Conservation (phyloP, 2,329 filamentous ascomycete genomes). For the Fusarium pseudoanthophilum region DNA sequence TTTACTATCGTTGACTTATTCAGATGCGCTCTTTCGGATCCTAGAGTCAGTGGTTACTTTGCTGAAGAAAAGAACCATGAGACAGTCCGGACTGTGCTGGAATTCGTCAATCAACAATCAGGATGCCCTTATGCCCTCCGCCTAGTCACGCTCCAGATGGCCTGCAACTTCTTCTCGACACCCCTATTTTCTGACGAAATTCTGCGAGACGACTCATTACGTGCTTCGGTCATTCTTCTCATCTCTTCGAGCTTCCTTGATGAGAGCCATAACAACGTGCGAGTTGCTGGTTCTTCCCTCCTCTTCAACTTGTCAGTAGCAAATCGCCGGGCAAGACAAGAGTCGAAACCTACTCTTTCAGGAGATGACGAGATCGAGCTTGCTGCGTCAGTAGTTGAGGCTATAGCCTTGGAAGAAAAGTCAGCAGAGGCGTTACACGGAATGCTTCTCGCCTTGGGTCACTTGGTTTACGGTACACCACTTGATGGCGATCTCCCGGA, state of each 20-base stretch:
- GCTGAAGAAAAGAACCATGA: conserved; percentile 76
- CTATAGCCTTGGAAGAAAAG: conserved; percentile 66
- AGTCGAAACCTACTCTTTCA: conserved; percentile 67
- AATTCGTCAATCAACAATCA: conserved; percentile 65
- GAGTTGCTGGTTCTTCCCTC: conserved; percentile 84
- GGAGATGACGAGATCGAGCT: conserved; percentile 83
- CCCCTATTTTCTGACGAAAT: conserved; percentile 75
- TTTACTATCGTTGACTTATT: conserved; percentile 91
- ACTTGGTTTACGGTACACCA: conserved; percentile 77
- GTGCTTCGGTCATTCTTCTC: conserved; percentile 71
- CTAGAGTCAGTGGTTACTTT: conserved; percentile 82
- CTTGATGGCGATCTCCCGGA: conserved; percentile 81
- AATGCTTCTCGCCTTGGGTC: conserved; percentile 79
- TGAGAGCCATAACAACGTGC: conserved; percentile 75
- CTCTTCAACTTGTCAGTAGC: conserved; percentile 83
- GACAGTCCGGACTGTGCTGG: conserved; percentile 71
- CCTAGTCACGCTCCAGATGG: conserved; percentile 83
- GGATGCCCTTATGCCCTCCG: conserved; percentile 82
- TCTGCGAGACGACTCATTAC: conserved; percentile 62
- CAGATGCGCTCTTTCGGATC: conserved; percentile 79
- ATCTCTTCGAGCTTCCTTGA: conserved; percentile 84
- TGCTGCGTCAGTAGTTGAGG: conserved; percentile 82
- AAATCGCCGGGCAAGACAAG: conserved; percentile 73
- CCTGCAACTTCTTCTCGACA: conserved; percentile 86
- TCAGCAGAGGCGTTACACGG: conserved; percentile 81